Conservation (phyloP, 305 asterid genomes). For the Fraxinus greggii region DNA sequence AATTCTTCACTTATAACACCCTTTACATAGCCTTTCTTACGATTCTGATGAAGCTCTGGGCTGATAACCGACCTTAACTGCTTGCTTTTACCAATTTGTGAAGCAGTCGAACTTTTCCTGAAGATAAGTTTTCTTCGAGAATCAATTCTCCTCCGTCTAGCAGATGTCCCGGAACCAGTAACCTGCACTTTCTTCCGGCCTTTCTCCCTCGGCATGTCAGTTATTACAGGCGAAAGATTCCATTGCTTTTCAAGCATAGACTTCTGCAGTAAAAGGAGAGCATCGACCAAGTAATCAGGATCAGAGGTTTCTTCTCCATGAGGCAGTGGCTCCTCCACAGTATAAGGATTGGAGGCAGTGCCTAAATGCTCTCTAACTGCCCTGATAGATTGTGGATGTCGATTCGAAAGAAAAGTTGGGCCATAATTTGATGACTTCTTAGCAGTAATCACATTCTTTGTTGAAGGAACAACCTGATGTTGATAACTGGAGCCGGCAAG, state of each 20-base stretch:
- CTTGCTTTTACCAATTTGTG: conserved; percentile 32
- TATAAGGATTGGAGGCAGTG: conserved; percentile 34
- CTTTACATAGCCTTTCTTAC: conserved; percentile 63
- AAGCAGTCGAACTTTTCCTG: conserved; percentile 26
- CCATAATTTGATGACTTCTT: conserved; percentile 45
- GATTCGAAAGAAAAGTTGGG: conserved; percentile 32
- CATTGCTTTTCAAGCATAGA: conserved; percentile 95
- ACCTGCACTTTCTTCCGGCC: conserved; percentile 40
- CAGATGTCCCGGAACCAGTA: conserved; percentile 65
- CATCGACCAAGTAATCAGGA: conserved; percentile 51
- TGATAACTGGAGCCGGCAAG: conserved; percentile 36
- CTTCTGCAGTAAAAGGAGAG: conserved; percentile 77
- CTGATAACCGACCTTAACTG: conserved; percentile 42
- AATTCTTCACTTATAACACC: conserved; percentile 62
- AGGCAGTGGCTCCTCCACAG: conserved; percentile 39
- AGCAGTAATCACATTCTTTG: conserved; percentile 41
- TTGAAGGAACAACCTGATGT: conserved; percentile 33
- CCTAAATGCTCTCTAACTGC: conserved; percentile 53
- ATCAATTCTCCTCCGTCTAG: conserved; percentile 70
- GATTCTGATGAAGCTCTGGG: conserved; percentile 61
- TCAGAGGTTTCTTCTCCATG: conserved; percentile 31
- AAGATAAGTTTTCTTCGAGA: conserved; percentile 38
- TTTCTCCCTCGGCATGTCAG: conserved; percentile 17
- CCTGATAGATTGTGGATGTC: conserved; percentile 37
- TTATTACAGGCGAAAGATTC: conserved; percentile 55